Conservation (phyloP, 2,329 filamentous ascomycete species). For the Fusarium tjaetaba region DNA sequence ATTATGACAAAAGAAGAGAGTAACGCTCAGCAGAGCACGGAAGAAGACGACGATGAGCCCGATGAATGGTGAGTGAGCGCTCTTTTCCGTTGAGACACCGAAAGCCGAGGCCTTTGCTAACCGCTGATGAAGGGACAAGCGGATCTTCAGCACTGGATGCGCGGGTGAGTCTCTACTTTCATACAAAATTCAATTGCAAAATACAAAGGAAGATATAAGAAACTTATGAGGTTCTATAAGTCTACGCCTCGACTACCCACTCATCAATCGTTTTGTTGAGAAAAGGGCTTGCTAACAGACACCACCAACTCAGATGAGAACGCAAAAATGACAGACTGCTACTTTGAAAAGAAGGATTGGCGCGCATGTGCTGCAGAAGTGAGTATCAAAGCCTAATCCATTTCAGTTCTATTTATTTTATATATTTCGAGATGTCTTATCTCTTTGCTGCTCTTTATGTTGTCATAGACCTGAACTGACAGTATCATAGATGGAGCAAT, state of each 20-base stretch:
- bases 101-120: constrained; percentile 41
- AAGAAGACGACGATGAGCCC: constrained; percentile 75
- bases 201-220: not conserved
- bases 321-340: constrained; percentile 90
- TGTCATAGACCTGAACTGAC: constrained; percentile 19
- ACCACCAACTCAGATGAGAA: constrained; percentile 75
- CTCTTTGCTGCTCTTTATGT: not conserved
- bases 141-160: constrained; percentile 96
- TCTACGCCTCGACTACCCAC: not conserved
- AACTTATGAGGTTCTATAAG: not conserved
- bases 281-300: constrained; percentile 2
- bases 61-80: constrained; percentile 83
- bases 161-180: constrained; percentile 69
- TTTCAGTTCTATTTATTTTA: rapidly evolving
- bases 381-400: constrained; percentile 51
- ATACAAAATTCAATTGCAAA: not conserved
- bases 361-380: constrained; percentile 88
- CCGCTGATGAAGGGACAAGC: constrained; percentile 79
- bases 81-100: constrained; percentile 3
- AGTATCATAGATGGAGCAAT: constrained; percentile 79
- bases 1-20: constrained; percentile 64
- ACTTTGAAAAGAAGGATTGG: constrained; percentile 97
- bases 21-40: constrained; percentile 50
- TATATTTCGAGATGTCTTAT: not conserved
- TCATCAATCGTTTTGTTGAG: constrained; percentile 24